Conservation (phyloP, 495 filamentous ascomycete genomes). For the Aspergillus campestris region DNA sequence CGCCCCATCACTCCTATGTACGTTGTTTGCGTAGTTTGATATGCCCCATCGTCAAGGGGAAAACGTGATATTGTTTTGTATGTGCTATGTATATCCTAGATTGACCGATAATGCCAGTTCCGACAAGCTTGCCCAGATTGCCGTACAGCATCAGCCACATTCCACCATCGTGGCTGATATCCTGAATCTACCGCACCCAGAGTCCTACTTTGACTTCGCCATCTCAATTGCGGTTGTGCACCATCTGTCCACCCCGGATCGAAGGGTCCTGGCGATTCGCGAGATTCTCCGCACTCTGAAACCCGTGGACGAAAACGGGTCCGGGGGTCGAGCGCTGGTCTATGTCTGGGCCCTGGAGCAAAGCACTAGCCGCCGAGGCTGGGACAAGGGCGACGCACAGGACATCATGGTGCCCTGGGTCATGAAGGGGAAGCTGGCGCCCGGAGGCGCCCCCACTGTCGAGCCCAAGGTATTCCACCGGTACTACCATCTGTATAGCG, state of each 20-base stretch:
- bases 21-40: no score
- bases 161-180: conserved; percentile 64
- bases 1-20: no score
- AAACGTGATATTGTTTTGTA: no score
- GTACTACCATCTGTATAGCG: conserved; percentile 90
- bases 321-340: conserved; percentile 61
- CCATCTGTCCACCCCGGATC: conserved; percentile 76
- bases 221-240: conserved; percentile 94
- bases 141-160: conserved; percentile 53
- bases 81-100: not conserved
- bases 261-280: conserved; percentile 65
- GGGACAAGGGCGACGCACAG: conserved; percentile 79
- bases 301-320: conserved; percentile 18
- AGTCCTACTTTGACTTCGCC: conserved; percentile 73
- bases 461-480: conserved; percentile 56
- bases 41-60: no score
- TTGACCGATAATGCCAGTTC: conserved; percentile 42
- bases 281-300: conserved; percentile 63
- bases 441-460: conserved; percentile 9
- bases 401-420: conserved; percentile 98
- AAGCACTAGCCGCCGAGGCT: conserved; percentile 77
- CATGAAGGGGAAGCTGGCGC: conserved; percentile 34
- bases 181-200: conserved; percentile 59
- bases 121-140: conserved; percentile 65
- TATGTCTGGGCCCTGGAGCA: conserved; percentile 99